Percentiles rank a stretch among this genome's conserved stretches.
Conservation (phyloP, 2,329 filamentous ascomycete species). For the Tolypocladium tropicale region DNA sequence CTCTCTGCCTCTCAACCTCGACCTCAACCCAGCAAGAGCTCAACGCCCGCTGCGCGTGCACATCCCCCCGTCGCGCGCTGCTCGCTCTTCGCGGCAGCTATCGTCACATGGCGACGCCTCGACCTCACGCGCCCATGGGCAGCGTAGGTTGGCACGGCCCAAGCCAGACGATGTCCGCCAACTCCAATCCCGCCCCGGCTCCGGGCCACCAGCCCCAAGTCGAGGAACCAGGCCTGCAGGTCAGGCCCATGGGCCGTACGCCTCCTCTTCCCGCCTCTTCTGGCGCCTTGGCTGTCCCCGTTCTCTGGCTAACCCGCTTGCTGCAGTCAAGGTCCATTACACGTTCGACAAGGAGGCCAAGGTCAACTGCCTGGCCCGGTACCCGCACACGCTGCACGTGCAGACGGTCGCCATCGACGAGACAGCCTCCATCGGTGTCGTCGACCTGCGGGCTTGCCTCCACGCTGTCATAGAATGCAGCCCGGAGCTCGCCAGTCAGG, state of each 20-base stretch:
- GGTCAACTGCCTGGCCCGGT: slow-evolving; percentile 79
- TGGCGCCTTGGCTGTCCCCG: slow-evolving; percentile 1
- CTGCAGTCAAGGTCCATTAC: slow-evolving; percentile 86
- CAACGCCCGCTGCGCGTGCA: background rate
- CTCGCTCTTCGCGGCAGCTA: background rate
- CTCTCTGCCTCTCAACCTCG: slow-evolving; percentile 1
- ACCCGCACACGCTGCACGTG: slow-evolving; percentile 68
- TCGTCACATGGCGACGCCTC: slow-evolving; percentile 26
- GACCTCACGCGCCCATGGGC: slow-evolving; percentile 17
- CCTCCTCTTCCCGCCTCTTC: slow-evolving; percentile 10
- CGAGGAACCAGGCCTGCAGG: slow-evolving; percentile 42
- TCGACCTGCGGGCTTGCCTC: slow-evolving; percentile 80
- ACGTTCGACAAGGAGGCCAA: slow-evolving; percentile 87
- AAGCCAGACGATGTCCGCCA: slow-evolving; percentile 16
- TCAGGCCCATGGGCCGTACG: slow-evolving; percentile 60
- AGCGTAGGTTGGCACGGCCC: slow-evolving; percentile 19
- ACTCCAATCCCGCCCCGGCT: slow-evolving; percentile 11
- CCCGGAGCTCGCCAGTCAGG: slow-evolving; percentile 66
- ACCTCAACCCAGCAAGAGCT: background rate
- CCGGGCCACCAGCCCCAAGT: slow-evolving; percentile 2
- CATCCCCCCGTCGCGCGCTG: background rate
- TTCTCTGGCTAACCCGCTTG: slow-evolving; percentile 9
- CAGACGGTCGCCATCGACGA: slow-evolving; percentile 77
- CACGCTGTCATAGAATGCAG: slow-evolving; percentile 70
- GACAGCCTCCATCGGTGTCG: slow-evolving; percentile 68